Evolutionary conservation across 805 yeast species (phyloP), one percentile per base, ranked within the genome.

Genomic region (Debaryomyces castellii): DNA sequence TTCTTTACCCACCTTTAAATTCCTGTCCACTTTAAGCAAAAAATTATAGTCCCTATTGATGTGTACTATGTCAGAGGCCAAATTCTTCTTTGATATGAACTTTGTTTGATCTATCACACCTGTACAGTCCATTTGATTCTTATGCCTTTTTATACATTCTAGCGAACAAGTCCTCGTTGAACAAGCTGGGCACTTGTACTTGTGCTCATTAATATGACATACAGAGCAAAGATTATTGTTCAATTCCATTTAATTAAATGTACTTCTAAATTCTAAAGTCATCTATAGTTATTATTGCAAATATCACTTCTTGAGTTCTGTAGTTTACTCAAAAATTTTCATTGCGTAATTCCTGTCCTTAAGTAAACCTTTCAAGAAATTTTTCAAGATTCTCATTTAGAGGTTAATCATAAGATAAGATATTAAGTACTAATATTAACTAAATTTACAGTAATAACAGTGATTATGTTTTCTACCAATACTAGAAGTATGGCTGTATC

Each of bases 31-130:
- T 17, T 67, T 70, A 46, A 79, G 70, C 25, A 91, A 64, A 57
- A 87, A 88, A 58, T 88, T 85, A 62, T 89, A 91, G 60, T 91
- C 97, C 49, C 97, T 66, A 58, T 90, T 89, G 5, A 90, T 78
- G 39, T 82, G 79, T 4, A 63, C 53, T 7, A 66, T 64, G 21
- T 67, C 66, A 30, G 57, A 51, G 9, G 59, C 47, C 6, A 89
- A 63, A 2, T 74, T 74, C 3, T 63, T 62, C 42, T 77, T 72
- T 1, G 81, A 55, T 1, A 87, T 66, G 57, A 81, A 89, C 39
- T 67, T 67, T 1, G 89, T 73, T 11, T 78, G 79, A 57, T 86
- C 89, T 27, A 81, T 75, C 16, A 56, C 51, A 0, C 97, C 97
- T 3, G 81, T 67, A 59, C 97, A 91, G 17, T 73, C 71, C 7